Percentiles rank a stretch among this genome's conserved stretches.
phyloP scores from a whole-genome alignment of 257 asterid genomes.

The Przewalskia tangutica region DNA sequence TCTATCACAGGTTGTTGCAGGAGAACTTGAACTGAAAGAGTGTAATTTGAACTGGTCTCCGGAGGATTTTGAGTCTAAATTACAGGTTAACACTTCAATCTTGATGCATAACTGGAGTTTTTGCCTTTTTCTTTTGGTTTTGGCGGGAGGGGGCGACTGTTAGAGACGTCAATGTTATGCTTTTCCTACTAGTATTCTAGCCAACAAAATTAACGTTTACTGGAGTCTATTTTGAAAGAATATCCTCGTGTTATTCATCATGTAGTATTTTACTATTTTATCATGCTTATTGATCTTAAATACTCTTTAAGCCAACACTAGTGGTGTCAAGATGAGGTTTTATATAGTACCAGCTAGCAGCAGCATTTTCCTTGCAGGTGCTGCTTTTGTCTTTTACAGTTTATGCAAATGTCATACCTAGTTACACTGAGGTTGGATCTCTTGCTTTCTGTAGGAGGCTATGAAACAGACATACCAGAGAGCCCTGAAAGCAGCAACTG shows the following conservation, averaged over 20 bases:
- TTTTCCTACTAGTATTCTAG: background rate
- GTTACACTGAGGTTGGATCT: background rate
- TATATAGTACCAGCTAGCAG: background rate
- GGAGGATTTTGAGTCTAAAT: conserved; percentile 91
- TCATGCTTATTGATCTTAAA: background rate
- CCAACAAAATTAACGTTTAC: background rate
- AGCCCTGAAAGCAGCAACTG: conserved; percentile 73
- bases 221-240: background rate
- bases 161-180: background rate
- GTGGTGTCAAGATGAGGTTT: background rate
- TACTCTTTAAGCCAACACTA: background rate
- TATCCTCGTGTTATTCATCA: background rate
- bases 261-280: background rate
- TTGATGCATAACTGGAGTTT: background rate
- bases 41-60: conserved; percentile 88
- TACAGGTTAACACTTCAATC: conserved; percentile 39
- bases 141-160: background rate
- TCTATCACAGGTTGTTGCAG: conserved; percentile 75
- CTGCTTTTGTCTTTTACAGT: background rate
- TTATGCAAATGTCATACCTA: background rate
- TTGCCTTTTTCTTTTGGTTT: background rate
- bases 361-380: background rate
- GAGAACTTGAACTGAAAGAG: conserved; percentile 92
- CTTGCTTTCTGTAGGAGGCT: conserved; percentile 53
- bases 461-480: conserved; percentile 91